Percentiles rank a stretch among this genome's conserved stretches.
Evolutionary conservation across 805 yeast genomes (phyloP).

Genomic region (Kazachstania martiniae): DNA sequence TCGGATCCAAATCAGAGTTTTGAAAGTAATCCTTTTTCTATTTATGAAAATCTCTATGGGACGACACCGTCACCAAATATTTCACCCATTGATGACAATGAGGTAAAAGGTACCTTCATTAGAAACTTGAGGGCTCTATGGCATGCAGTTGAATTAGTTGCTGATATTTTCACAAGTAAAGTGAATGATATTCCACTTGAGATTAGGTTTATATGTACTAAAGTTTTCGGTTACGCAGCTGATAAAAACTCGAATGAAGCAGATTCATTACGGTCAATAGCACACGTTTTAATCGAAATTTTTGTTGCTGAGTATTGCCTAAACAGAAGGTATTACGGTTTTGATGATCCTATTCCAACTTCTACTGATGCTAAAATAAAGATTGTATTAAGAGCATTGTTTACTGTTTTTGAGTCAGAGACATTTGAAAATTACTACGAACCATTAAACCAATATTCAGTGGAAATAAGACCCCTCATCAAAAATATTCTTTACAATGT

Average conservation of each 20-base stretch:
- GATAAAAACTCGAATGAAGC: constrained; percentile 45
- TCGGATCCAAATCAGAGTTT: constrained; percentile 39
- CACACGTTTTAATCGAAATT: constrained; percentile 21
- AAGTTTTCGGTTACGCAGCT: constrained; percentile 32
- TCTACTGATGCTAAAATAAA: constrained; percentile 11
- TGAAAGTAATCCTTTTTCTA: constrained; percentile 69
- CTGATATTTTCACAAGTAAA: constrained; percentile 35
- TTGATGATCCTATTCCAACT: constrained; percentile 1
- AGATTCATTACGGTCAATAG: constrained; percentile 55
- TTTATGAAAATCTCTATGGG: constrained; percentile 36
- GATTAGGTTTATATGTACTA: constrained; percentile 43
- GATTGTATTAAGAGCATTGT: constrained; percentile 12
- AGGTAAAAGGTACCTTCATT: constrained; percentile 62
- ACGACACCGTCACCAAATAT: constrained; percentile 35
- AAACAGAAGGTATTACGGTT: constrained; percentile 19
- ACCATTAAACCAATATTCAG: constrained; percentile 26
- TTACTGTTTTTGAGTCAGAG: constrained; percentile 19
- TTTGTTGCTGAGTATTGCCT: constrained; percentile 17
- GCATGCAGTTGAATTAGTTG: constrained; percentile 53
- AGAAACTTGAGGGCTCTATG: constrained; percentile 64
- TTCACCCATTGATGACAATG: constrained; percentile 70
- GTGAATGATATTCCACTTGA: constrained; percentile 43
- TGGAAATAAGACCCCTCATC: constrained; percentile 21
- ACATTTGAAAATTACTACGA: constrained; percentile 22
- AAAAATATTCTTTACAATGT: constrained; percentile 16